Evolutionary conservation across 345 rosid species (phyloP), one percentile per base, ranked within the genome.

Genomic region (Diplotaxis tenuifolia): DNA sequence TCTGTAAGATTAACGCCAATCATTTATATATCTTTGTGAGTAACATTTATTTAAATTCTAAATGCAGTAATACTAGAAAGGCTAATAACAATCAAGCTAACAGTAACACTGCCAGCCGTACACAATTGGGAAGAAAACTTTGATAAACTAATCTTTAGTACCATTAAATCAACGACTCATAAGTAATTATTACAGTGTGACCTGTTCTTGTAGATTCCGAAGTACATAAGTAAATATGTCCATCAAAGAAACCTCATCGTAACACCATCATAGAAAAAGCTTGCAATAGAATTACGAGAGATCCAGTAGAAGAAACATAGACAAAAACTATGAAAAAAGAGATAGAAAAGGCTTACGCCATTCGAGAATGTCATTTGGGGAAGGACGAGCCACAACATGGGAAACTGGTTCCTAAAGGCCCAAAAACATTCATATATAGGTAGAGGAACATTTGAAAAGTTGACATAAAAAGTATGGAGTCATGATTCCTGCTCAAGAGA

Each of bases 341-440:
- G 61, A 50, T 49, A 36, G 59, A 22, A 72, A 87, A 25, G 56
- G 38, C 96, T 87, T 88, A 94, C 98, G 97, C 97, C 98, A 91
- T 62, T 94, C 97, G 38, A 94, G 98, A 75, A 91, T 91, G 80
- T 91, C 86, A 70, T 74, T 94, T 32, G 93, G 87, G 62, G 95
- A 91, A 84, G 97, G 98, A 57, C 93, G 87, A 42, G 98, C 97
- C 68, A 91, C 91, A 62, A 92, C 82, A 82, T 91, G 86, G 61
- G 99, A 83, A 71, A 92, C 96, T 20, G 97, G 99, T 72, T 94
- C 99, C 99, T 94, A 77, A 76, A 82, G 75, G 49, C 68, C 73
- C 76, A 83, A 71, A 42, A 64, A 10, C 29, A 49, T 7, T 65
- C 45, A 57, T 63, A 77, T 9, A 49, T 1, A 76, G 31, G 14